Evolutionary conservation across 768 basidiomycete genomes (phyloP), one percentile per base, ranked within the genome.

Genomic region (Boletellus emodensis): DNA sequence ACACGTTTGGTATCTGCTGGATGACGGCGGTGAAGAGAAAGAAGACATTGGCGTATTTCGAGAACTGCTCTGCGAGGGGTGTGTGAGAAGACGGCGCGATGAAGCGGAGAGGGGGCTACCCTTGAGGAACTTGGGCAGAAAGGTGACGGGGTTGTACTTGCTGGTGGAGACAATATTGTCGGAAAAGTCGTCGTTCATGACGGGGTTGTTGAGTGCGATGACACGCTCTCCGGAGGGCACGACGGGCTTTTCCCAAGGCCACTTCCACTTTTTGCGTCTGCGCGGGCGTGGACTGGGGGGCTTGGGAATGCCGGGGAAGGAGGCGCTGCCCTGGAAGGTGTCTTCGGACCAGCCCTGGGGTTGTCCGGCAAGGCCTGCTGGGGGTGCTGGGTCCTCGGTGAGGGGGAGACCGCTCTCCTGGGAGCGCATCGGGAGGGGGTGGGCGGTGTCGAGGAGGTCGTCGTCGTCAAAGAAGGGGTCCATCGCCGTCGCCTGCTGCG

Each of bases 11-110:
- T 57, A 99, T 94, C 73, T 99, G 96, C 63, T 98, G 95, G 43
- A 98, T 98, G 70, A 80, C 85, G 17, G 92, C 92, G 28, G 95
- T 97, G 75, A 99, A 98, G 51, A 99, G 76, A 78, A 99, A 99
- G 77, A 99, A 99, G 53, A 98, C 46, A 66, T 99, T 98, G 58
- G 96, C 95, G 66, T 97, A 97, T 81, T 96, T 92, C 39, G 91
- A 94, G 75, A 97, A 96, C 82, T 97, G 94, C 67, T 95, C 94
- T 95, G 71, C 6, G 44, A 26, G 24, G 13, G 6, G 5, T 14
- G 32, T 0, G 36, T 67, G 34, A 62, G 56, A 10, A 34, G 14
- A 24, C 6, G n/a, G 6, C 11, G 8, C 11, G 12, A 41, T 1
- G 26, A 7, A n/a, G 0, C 20, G 24, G 20, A 28, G 1, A 17